Conservation (phyloP, 345 rosid genomes). For the Geranium brycei region DNA sequence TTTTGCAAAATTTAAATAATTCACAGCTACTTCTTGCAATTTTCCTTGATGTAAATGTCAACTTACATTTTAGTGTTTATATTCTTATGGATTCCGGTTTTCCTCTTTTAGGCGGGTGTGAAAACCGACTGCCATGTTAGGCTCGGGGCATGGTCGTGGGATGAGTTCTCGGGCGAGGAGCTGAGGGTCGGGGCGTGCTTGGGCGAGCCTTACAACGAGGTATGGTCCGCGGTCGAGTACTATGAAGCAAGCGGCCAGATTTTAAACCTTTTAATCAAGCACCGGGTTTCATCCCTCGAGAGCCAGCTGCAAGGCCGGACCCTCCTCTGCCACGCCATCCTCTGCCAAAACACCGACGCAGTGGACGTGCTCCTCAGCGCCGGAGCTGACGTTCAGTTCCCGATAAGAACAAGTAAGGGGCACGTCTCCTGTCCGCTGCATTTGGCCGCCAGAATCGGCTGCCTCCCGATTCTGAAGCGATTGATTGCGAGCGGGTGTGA, state of each 20-base stretch:
- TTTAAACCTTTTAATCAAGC: constrained; percentile 18
- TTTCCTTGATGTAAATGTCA: no score
- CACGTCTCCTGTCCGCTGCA: constrained; percentile 21
- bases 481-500: constrained; percentile 16
- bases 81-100: background rate
- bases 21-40: no score
- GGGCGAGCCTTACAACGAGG: constrained; percentile 26
- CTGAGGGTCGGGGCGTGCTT: constrained; percentile 26
- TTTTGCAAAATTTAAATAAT: no score
- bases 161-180: constrained; percentile 26
- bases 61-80: no score
- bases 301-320: constrained; percentile 21
- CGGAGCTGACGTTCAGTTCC: constrained; percentile 18
- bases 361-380: constrained; percentile 14
- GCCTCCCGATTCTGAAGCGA: constrained; percentile 14
- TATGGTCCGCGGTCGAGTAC: constrained; percentile 27
- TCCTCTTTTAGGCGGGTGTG: constrained; percentile 20
- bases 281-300: constrained; percentile 9
- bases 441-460: constrained; percentile 22
- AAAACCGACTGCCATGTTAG: constrained; percentile 13
- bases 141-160: constrained; percentile 34
- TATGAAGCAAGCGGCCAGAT: constrained; percentile 27
- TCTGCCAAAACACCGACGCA: constrained; percentile 26
- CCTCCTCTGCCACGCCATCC: constrained; percentile 29
- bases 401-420: constrained; percentile 20